phyloP scores from a whole-genome alignment of 306 rosid genomes.

The Arachis stenosperma region DNA sequence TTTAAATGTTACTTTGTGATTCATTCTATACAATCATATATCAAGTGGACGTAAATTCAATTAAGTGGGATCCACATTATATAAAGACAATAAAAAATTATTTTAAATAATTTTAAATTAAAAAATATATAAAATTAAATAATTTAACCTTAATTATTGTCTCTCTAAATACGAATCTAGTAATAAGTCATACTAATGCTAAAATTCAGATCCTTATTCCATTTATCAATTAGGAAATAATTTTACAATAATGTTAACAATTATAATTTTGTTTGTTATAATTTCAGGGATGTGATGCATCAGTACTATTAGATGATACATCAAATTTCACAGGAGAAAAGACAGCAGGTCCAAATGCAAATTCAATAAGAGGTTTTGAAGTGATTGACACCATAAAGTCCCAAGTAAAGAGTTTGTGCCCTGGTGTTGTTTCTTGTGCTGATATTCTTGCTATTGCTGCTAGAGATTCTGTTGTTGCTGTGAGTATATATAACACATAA shows the following conservation, averaged over 20 bases:
- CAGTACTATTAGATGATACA: constrained; percentile 64
- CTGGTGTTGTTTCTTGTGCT: constrained; percentile 65
- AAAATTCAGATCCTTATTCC: constrained; percentile 6
- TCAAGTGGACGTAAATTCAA: no score
- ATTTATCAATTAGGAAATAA: neutral
- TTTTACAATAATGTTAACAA: neutral
- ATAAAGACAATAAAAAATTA: no score
- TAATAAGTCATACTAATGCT: no score
- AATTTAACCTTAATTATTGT: no score
- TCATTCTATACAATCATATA: no score
- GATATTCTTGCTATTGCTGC: constrained; percentile 68
- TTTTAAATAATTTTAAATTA: no score
- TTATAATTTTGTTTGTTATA: neutral
- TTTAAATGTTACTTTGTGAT: neutral
- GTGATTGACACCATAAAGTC: constrained; percentile 62
- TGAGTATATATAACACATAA: constrained; percentile 25
- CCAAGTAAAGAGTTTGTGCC: constrained; percentile 50
- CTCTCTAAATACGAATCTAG: no score
- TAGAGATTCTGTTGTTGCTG: constrained; percentile 64
- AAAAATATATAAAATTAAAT: no score
- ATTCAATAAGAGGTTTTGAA: constrained; percentile 59
- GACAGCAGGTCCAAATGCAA: constrained; percentile 53
- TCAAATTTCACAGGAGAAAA: constrained; percentile 66
- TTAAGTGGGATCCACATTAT: no score
- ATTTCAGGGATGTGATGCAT: constrained; percentile 74